Evolutionary conservation across 2,329 filamentous ascomycete species (phyloP), one percentile per base, ranked within the genome.

Genomic region (Sclerotinia trifoliorum): DNA sequence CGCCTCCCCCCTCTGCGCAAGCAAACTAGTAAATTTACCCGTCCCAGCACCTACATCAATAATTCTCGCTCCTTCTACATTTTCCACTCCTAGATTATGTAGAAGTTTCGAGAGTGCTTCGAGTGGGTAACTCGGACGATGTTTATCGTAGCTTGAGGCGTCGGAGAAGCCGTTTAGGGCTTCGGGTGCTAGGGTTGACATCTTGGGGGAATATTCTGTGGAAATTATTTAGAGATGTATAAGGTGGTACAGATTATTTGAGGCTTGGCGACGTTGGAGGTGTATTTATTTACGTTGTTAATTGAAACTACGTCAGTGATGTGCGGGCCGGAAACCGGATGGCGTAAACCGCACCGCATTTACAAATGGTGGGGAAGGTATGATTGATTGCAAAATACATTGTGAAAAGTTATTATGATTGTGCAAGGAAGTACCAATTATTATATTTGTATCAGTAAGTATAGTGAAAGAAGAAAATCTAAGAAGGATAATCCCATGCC

Each of bases 31-130:
- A 74, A 91, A 88, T 74, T 91, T 91, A 35, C 90, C 90, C 0
- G 89, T 91, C 0, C 89, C 89, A 3, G 88, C 87, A 1, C 84
- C 89, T 24, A 92, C 80, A 75, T 92, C 89, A 32, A 91, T 77
- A 52, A 91, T 78, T 56, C 78, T 82, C 19, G 83, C 83, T 57
- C 80, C 79, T 8, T 78, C 64, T 24, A 81, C 74, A 35, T 80
- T 81, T 39, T 81, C 78, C 11, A 92, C 77, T 7, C 80, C 78
- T n/a, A 90, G 79, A 61, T 83, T 80, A 21, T 76, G 73, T 4
- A 93, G 83, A 24, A 93, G 83, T 48, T 79, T 78, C 26, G 85
- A 80, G 19, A 91, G 84, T 5, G 86, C 85, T 67, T 83, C 81
- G 0, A 81, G 72, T 1, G 86, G 83, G 77, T 92, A 93, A 0